These are phyloP conservation scores for Eleusine coracana DNA, from an alignment of 176 grass and related monocot genomes.

Conservation along the genomic window DNA sequence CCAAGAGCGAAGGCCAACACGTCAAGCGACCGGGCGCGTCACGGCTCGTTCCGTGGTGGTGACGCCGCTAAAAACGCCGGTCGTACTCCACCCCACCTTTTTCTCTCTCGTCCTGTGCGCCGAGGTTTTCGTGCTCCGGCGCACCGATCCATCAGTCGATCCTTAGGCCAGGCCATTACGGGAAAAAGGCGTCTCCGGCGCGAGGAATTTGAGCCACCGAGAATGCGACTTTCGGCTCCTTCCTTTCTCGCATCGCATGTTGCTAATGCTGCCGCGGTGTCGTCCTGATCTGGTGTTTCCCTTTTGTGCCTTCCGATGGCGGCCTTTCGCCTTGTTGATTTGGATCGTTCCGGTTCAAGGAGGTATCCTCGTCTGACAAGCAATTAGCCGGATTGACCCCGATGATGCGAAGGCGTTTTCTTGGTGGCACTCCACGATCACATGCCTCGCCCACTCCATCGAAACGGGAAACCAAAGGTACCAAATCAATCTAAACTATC, in stretches of 20 bases:
- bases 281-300: neutral
- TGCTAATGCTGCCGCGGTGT: neutral
- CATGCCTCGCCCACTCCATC: neutral
- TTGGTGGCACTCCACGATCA: neutral
- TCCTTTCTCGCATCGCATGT: neutral
- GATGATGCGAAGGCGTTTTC: neutral
- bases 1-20: neutral
- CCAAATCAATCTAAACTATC: neutral
- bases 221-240: constrained; percentile 14
- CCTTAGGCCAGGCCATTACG: neutral
- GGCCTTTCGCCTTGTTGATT: neutral
- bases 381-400: neutral
- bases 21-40: constrained; percentile 6
- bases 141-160: neutral
- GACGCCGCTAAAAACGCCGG: neutral
- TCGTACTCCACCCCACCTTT: neutral
- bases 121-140: neutral
- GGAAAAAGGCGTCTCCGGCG: neutral
- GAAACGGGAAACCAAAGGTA: neutral
- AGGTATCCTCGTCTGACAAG: constrained; percentile 1
- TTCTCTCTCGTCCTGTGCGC: neutral
- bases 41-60: neutral
- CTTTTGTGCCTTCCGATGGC: neutral
- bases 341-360: neutral
- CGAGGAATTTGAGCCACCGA: neutral